phyloP scores from a whole-genome alignment of 179 eudicot genomes.

The Nepenthes alata region DNA sequence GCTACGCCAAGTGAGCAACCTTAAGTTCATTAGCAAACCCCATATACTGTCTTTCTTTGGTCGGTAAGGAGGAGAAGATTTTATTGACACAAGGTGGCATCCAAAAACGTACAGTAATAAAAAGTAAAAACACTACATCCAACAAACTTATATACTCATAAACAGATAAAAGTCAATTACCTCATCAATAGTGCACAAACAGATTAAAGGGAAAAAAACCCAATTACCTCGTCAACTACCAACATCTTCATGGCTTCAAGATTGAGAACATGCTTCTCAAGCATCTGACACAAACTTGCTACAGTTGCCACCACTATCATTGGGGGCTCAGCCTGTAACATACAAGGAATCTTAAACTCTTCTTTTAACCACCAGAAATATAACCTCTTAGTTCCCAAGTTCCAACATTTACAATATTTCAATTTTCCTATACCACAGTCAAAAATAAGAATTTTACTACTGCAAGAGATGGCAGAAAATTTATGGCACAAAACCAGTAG shows the following conservation, averaged over 20 bases:
- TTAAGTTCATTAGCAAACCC: too few species aligned
- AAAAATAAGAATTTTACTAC: background rate
- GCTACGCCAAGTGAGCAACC: too few species aligned
- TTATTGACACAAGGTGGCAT: too few species aligned
- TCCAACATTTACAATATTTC: background rate
- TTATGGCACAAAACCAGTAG: background rate
- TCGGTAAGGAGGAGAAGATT: too few species aligned
- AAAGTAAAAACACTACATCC: background rate
- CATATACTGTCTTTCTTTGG: too few species aligned
- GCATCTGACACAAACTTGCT: constrained; percentile 81
- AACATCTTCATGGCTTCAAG: constrained; percentile 59
- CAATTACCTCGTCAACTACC: constrained; percentile 78
- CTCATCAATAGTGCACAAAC: too few species aligned
- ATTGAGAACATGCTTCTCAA: constrained; percentile 55
- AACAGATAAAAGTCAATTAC: too few species aligned
- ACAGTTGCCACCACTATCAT: constrained; percentile 76
- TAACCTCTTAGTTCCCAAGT: background rate
- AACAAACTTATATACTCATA: too few species aligned
- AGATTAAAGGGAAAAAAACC: background rate
- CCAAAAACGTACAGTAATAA: background rate
- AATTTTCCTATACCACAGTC: too few species aligned
- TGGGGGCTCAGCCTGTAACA: constrained; percentile 81
- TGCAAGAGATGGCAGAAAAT: background rate
- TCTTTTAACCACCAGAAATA: background rate
- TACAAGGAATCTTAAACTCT: constrained; percentile 5